Percentiles rank a stretch among this genome's conserved stretches.
These are phyloP conservation scores for Musa troglodytarum DNA, from an alignment of 176 grass and related monocot species.

Conservation along the genomic window DNA sequence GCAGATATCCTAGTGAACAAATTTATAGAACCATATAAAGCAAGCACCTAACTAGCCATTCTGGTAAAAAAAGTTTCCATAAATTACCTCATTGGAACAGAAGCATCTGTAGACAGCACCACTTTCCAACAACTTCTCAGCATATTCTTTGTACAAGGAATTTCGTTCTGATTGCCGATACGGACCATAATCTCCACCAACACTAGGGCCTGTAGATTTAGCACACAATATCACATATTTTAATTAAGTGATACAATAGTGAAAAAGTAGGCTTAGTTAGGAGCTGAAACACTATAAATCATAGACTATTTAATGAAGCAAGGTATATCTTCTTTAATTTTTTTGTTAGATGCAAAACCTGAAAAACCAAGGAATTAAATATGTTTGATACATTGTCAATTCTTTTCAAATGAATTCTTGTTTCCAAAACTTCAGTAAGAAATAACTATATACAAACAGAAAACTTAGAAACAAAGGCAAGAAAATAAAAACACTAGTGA, in stretches of 20 bases:
- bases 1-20: too few relatives aligned
- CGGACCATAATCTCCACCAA: conserved; percentile 76
- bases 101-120: conserved; percentile 89
- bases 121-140: conserved; percentile 61
- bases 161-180: conserved; percentile 93
- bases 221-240: not conserved
- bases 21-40: not conserved
- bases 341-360: too few relatives aligned
- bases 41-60: not conserved
- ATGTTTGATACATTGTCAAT: not conserved
- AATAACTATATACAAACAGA: too few relatives aligned
- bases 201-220: conserved; percentile 47
- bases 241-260: not conserved
- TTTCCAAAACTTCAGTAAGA: too few relatives aligned
- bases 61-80: too few relatives aligned
- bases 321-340: too few relatives aligned
- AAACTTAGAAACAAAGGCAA: too few relatives aligned
- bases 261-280: too few relatives aligned
- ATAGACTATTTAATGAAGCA: too few relatives aligned
- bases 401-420: not conserved
- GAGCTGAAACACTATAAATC: too few relatives aligned
- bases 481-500: too few relatives aligned
- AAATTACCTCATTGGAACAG: conserved; percentile 70
- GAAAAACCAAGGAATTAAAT: too few relatives aligned
- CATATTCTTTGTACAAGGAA: conserved; percentile 72